Evolutionary conservation across 2,329 filamentous ascomycete genomes (phyloP).

Genomic region (Monosporascus sp.): DNA sequence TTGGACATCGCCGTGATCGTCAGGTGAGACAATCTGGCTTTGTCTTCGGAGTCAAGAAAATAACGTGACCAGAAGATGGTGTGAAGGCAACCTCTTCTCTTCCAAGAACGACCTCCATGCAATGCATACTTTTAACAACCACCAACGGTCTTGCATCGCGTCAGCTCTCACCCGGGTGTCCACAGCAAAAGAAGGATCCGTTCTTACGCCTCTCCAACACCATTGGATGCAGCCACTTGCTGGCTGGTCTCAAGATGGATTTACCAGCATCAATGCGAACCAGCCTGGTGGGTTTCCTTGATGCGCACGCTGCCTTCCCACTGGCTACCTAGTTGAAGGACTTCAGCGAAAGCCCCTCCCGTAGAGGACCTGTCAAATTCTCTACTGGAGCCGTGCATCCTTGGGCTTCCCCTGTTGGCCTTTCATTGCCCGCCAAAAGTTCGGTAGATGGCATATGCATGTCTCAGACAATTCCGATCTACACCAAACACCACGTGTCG

Average conservation of each 20-base stretch:
- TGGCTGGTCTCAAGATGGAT: neutral
- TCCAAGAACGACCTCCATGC: neutral
- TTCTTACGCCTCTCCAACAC: neutral
- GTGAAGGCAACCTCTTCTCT: conserved; percentile 16
- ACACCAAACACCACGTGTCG: conserved; percentile 6
- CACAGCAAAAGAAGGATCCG: neutral
- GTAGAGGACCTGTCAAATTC: conserved; percentile 4
- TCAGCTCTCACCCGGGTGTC: neutral
- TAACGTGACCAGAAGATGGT: conserved; percentile 27
- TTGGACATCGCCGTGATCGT: conserved; percentile 15
- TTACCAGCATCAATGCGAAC: neutral
- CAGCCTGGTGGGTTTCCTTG: neutral
- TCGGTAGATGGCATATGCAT: conserved; percentile 11
- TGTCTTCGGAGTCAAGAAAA: conserved; percentile 18
- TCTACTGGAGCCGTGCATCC: neutral
- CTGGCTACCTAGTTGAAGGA: too few relatives aligned
- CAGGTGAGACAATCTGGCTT: conserved; percentile 15
- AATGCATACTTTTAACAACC: neutral
- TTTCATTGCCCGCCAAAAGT: conserved; percentile 2
- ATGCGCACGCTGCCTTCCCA: too few relatives aligned
- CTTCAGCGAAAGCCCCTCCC: too few relatives aligned
- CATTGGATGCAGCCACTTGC: neutral
- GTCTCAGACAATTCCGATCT: conserved; percentile 19
- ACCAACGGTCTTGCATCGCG: neutral
- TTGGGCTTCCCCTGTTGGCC: too few relatives aligned